These are phyloP conservation scores for Leptodermis oblonga DNA, from an alignment of 257 asterid species.

Conservation along the genomic window DNA sequence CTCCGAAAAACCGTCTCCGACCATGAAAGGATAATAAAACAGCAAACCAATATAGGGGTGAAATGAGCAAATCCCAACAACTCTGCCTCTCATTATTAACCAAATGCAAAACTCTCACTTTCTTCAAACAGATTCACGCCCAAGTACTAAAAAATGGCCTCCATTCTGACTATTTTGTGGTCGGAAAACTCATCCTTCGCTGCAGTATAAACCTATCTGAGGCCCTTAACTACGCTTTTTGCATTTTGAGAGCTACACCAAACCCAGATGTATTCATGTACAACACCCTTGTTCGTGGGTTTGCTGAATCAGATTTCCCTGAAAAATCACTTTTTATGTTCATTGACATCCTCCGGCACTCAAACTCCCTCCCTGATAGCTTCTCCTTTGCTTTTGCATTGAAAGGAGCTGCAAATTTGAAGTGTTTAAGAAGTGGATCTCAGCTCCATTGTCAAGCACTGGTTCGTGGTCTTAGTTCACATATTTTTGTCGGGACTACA, in stretches of 20 bases:
- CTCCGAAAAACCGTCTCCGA: background rate
- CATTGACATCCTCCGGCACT: constrained; percentile 40
- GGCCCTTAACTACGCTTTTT: constrained; percentile 53
- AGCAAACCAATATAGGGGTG: background rate
- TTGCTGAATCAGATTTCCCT: constrained; percentile 57
- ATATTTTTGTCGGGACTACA: constrained; percentile 75
- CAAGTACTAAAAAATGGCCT: constrained; percentile 47
- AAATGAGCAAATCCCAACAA: constrained; percentile 42
- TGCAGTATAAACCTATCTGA: constrained; percentile 52
- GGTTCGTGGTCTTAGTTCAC: constrained; percentile 51
- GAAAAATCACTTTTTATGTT: constrained; percentile 40
- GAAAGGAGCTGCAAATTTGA: constrained; percentile 66
- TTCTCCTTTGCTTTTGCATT: constrained; percentile 70
- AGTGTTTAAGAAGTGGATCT: constrained; percentile 47
- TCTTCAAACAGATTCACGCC: constrained; percentile 67
- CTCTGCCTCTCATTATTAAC: constrained; percentile 39
- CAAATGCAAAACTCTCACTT: constrained; percentile 49
- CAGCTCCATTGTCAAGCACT: constrained; percentile 77
- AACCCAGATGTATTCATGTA: constrained; percentile 79
- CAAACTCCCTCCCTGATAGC: constrained; percentile 46
- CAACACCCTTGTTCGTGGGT: constrained; percentile 83
- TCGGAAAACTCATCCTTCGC: constrained; percentile 68
- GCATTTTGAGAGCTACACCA: constrained; percentile 39
- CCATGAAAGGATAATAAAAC: background rate
- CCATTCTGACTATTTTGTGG: constrained; percentile 49